These are phyloP conservation scores for Serendipita sp. DNA, from an alignment of 1,284 basidiomycete genomes.

Conservation along the genomic window DNA sequence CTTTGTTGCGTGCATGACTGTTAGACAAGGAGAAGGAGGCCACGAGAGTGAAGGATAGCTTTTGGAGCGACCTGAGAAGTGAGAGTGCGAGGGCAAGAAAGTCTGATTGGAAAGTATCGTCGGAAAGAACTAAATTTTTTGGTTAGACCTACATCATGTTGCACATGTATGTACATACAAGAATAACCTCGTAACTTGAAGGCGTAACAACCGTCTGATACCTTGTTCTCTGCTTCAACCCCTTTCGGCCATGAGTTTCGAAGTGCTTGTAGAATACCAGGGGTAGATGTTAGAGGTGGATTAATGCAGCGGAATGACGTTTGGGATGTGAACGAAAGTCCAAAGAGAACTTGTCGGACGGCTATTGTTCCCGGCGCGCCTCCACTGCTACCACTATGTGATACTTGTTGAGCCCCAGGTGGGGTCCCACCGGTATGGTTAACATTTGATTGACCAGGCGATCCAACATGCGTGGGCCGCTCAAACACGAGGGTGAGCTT, in stretches of 20 bases:
- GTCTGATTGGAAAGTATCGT: conserved; percentile 26
- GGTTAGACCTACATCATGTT: not conserved
- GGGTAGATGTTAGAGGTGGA: conserved; percentile 57
- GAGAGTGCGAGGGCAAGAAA: conserved; percentile 59
- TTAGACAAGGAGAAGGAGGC: conserved; percentile 50
- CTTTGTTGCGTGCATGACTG: conserved; percentile 54
- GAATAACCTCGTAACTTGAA: conserved; percentile 69
- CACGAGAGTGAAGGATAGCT: conserved; percentile 49
- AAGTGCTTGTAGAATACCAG: conserved; percentile 64
- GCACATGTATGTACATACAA: conserved; percentile 34
- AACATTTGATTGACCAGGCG: not conserved
- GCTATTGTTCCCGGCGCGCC: not conserved
- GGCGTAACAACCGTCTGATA: conserved; percentile 50
- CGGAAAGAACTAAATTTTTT: conserved; percentile 30
- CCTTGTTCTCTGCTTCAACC: conserved; percentile 59
- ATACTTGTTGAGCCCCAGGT: not conserved
- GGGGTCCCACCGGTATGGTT: conserved; percentile 5
- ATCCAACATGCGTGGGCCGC: conserved; percentile 22
- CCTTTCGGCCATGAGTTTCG: conserved; percentile 64
- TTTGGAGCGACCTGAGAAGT: conserved; percentile 50
- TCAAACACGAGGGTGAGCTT: conserved; percentile 60
- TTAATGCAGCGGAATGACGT: conserved; percentile 55
- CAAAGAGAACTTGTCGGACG: conserved; percentile 35
- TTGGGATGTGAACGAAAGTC: conserved; percentile 54
- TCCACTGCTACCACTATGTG: not conserved